Base-by-base conservation (phyloP, 2,329 filamentous ascomycete species). In the Emergomyces africanus region DNA sequence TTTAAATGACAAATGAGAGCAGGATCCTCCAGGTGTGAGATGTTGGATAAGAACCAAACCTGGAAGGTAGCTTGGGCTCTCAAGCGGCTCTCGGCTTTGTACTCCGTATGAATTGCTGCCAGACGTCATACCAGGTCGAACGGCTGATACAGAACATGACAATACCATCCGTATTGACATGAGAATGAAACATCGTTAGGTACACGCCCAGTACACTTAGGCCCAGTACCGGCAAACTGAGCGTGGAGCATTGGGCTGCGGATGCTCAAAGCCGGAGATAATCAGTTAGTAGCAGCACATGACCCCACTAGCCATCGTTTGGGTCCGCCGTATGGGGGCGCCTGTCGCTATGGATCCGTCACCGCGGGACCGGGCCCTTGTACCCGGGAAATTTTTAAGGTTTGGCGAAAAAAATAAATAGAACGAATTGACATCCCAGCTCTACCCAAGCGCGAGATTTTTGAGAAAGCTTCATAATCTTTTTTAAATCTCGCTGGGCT, bases 301-400 rank as follows among this genome's bases (percentile, higher is more conserved):
- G 58, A 60, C 46, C 46, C 46, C 58, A 33, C 48, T 57, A 42
- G 44, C 25, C 23, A n/a, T 51, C 18, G 23, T 35, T 57, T 50
- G 42, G 41, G 46, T 41, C 23, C 33, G 14, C 37, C 35, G 10
- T 1, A 25, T 37, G 51, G 30, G 44, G n/a, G n/a, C 20, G 53
- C 59, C 57, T 65, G 30, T n/a, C 56, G 23, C 49, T 42, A 44
- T 51, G 57, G 66, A 71, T 67, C 69, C 70, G 68, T 70, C 70
- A 66, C 66, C 69, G 70, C 69, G 70, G 70, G 67, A 71, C 66
- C 66, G 66, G 69, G 67, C 67, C 64, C 60, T 33, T 64, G 63
- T 64, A 61, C 70, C 70, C 69, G 69, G 58, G 28, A 37, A 55
- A 30, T 4, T 28, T 25, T 55, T 55, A 55, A 44, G 18, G 37